A percentile compares a stretch with the other conserved stretches of the same genome.
Conservation (phyloP, 495 filamentous ascomycete species). For the Aspergillus hancockii region DNA sequence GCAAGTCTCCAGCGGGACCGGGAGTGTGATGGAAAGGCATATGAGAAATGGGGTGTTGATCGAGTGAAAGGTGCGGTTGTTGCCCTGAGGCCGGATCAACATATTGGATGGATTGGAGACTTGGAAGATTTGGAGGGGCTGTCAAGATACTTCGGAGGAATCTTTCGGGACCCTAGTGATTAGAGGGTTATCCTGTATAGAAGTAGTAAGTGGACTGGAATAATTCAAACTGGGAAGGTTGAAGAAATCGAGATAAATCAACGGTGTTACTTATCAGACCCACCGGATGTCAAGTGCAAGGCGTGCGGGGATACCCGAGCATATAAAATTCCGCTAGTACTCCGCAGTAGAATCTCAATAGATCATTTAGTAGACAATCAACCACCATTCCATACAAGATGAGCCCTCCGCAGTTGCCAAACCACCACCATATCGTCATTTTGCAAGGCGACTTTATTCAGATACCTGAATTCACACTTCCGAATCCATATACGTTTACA, state of each 20-base stretch:
- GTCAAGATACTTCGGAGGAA: slow-evolving; percentile 31
- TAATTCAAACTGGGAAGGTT: too few species aligned
- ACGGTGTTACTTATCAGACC: background rate
- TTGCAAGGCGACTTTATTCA: slow-evolving; percentile 25
- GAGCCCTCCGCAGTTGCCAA: slow-evolving; percentile 9
- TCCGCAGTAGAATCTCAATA: background rate
- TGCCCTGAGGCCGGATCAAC: slow-evolving; percentile 61
- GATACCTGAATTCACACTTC: slow-evolving; percentile 22
- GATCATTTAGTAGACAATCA: too few species aligned
- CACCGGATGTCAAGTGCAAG: slow-evolving; percentile 16
- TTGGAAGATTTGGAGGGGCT: slow-evolving; percentile 53
- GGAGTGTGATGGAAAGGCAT: slow-evolving; percentile 55
- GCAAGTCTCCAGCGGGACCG: slow-evolving; percentile 59
- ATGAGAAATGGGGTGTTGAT: slow-evolving; percentile 62
- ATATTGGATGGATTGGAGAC: slow-evolving; percentile 61
- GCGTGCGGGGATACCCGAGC: slow-evolving; percentile 7
- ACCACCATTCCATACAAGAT: slow-evolving; percentile 28
- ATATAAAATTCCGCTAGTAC: background rate
- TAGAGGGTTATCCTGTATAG: background rate
- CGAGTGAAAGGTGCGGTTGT: slow-evolving; percentile 59
- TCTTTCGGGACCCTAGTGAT: slow-evolving; percentile 16
- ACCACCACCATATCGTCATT: slow-evolving; percentile 26
- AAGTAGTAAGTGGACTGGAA: too few species aligned
- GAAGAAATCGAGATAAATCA: too few species aligned
- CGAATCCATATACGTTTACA: slow-evolving; percentile 22